Percentiles rank a stretch among this genome's conserved stretches.
These are phyloP conservation scores for Bremia lactucae DNA, from an alignment of 352 stramenopile species.

Conservation along the genomic window DNA sequence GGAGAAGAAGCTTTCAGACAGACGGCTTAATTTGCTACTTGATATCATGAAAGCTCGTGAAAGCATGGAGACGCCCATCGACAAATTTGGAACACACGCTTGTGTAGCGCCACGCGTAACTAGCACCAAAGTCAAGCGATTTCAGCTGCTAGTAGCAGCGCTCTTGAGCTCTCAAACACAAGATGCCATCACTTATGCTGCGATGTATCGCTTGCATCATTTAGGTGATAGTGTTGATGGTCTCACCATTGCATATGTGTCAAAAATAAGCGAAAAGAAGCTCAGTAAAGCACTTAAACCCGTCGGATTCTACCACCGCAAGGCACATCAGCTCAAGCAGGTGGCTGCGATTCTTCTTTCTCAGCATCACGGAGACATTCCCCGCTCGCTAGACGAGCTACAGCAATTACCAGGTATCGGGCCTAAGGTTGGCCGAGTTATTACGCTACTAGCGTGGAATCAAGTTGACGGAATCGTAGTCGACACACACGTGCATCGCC, in stretches of 20 bases:
- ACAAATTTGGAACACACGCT: conserved; percentile 56
- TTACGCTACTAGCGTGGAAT: conserved; percentile 51
- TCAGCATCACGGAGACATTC: conserved; percentile 38
- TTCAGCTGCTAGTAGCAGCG: conserved; percentile 53
- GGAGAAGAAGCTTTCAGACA: conserved; percentile 8
- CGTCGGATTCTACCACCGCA: conserved; percentile 66
- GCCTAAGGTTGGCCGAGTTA: conserved; percentile 63
- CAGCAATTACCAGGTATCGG: conserved; percentile 49
- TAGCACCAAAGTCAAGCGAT: conserved; percentile 27
- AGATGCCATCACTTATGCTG: conserved; percentile 52
- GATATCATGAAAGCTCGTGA: conserved; percentile 26
- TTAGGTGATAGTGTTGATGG: conserved; percentile 22
- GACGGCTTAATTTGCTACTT: conserved; percentile 27
- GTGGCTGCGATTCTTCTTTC: conserved; percentile 32
- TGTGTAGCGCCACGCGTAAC: conserved; percentile 27
- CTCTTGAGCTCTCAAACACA: conserved; percentile 69
- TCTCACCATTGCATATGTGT: conserved; percentile 39
- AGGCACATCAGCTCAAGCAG: conserved; percentile 51
- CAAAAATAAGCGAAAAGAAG: conserved; percentile 14
- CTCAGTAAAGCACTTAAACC: conserved; percentile 46
- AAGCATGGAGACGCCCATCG: conserved; percentile 37
- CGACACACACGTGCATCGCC: conserved; percentile 69
- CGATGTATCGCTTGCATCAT: conserved; percentile 58
- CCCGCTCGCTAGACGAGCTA: conserved; percentile 30
- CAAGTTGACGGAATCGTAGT: conserved; percentile 60